A percentile compares a stretch with the other conserved stretches of the same genome.
Evolutionary conservation across 306 rosid species (phyloP).

Genomic region (Abrus pulchellus): DNA sequence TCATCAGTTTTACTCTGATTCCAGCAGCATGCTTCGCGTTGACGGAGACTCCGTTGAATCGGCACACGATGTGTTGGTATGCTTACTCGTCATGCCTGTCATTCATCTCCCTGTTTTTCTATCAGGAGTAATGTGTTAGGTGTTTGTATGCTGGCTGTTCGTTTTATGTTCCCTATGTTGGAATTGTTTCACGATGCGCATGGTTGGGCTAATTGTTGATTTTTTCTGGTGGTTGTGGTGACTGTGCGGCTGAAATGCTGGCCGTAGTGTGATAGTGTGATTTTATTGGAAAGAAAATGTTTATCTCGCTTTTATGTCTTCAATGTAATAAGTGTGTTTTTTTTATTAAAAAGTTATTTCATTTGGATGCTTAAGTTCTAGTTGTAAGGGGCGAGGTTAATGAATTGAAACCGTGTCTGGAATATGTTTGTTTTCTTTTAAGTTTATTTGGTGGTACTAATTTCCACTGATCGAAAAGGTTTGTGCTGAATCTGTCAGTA

Average conservation of each 20-base stretch:
- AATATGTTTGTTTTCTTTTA: neutral
- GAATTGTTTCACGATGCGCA: neutral
- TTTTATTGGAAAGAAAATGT: no score
- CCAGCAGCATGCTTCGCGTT: conserved; percentile 73
- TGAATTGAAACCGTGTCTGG: no score
- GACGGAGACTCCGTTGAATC: conserved; percentile 70
- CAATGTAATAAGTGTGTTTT: no score
- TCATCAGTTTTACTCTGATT: conserved; percentile 84
- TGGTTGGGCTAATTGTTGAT: neutral
- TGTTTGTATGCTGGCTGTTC: neutral
- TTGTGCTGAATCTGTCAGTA: neutral
- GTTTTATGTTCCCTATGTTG: neutral
- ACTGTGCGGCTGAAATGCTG: neutral
- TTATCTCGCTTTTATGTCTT: no score
- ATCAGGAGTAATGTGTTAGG: neutral
- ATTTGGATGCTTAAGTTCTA: no score
- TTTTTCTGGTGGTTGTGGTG: neutral
- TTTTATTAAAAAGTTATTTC: no score
- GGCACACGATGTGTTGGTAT: conserved; percentile 73
- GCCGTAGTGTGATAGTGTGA: no score
- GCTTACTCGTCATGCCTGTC: conserved; percentile 27
- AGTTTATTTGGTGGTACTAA: neutral
- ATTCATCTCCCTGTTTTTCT: no score
- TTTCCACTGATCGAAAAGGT: neutral
- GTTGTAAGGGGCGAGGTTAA: no score